Percentiles rank a stretch among this genome's conserved stretches.
These are phyloP conservation scores for Lactarius evosmus DNA, from an alignment of 768 basidiomycete species.

Conservation along the genomic window DNA sequence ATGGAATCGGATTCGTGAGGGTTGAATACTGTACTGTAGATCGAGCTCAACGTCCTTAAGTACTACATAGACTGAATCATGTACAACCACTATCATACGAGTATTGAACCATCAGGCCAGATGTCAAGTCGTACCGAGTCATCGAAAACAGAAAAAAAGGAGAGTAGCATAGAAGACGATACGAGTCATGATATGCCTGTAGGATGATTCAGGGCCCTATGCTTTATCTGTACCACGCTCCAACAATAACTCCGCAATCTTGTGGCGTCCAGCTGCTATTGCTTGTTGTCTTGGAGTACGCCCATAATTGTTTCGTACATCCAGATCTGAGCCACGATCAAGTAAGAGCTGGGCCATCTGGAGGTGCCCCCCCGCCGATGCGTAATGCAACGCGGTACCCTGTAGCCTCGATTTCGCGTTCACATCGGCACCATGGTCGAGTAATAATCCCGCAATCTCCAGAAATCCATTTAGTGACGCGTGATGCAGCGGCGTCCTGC, in stretches of 20 bases:
- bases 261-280: not conserved
- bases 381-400: not conserved
- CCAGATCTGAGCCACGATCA: not conserved
- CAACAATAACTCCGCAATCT: not conserved
- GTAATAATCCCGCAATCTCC: not conserved
- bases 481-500: not conserved
- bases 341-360: not conserved
- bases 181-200: no score
- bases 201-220: no score
- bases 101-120: no score
- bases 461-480: not conserved
- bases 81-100: no score
- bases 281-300: not conserved
- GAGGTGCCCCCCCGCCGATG: not conserved
- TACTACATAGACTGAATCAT: no score
- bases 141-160: no score
- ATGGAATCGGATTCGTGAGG: no score
- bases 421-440: constrained; percentile 1
- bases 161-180: no score
- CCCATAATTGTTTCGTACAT: not conserved
- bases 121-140: no score
- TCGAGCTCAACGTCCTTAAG: no score
- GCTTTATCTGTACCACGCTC: not conserved
- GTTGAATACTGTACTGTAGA: no score
- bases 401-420: not conserved